Percentiles rank a stretch among this genome's conserved stretches.
These are phyloP conservation scores for Podospora pseudopauciseta DNA, from an alignment of 495 filamentous ascomycete genomes.

Conservation along the genomic window DNA sequence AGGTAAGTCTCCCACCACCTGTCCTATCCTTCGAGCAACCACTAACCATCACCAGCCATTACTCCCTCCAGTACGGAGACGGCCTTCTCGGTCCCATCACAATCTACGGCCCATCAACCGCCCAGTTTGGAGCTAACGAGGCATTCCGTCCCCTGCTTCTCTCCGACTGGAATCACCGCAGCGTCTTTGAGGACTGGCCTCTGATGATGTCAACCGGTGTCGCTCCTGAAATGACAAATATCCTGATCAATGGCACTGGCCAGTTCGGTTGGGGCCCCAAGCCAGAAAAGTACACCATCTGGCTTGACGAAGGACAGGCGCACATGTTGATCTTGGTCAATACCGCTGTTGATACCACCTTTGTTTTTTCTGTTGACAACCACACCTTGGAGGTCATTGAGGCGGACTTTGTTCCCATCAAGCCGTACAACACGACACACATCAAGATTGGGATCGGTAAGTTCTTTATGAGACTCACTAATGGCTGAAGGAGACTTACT, in stretches of 20 bases:
- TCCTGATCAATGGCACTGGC: constrained; percentile 36
- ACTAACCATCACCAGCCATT: constrained; percentile 37
- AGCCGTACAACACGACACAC: constrained; percentile 36
- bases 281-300: constrained; percentile 4
- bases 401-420: constrained; percentile 47
- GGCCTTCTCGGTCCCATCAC: constrained; percentile 50
- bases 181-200: constrained; percentile 27
- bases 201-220: constrained; percentile 6
- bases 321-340: constrained; percentile 55
- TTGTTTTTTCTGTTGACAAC: constrained; percentile 39
- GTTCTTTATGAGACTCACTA: neutral
- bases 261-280: neutral
- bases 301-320: constrained; percentile 22
- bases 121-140: neutral
- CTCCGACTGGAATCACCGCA: constrained; percentile 32
- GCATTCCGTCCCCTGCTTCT: constrained; percentile 21
- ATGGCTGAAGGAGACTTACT: no score
- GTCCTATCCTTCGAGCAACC: no score
- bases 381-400: constrained; percentile 48
- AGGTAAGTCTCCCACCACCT: neutral
- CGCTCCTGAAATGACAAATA: constrained; percentile 26
- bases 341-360: constrained; percentile 32
- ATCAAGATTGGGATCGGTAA: constrained; percentile 55
- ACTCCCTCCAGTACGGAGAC: constrained; percentile 48
- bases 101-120: constrained; percentile 12